phyloP scores from a whole-genome alignment of 1,139 yeast genomes.

The Geotrichum histeridarum region DNA sequence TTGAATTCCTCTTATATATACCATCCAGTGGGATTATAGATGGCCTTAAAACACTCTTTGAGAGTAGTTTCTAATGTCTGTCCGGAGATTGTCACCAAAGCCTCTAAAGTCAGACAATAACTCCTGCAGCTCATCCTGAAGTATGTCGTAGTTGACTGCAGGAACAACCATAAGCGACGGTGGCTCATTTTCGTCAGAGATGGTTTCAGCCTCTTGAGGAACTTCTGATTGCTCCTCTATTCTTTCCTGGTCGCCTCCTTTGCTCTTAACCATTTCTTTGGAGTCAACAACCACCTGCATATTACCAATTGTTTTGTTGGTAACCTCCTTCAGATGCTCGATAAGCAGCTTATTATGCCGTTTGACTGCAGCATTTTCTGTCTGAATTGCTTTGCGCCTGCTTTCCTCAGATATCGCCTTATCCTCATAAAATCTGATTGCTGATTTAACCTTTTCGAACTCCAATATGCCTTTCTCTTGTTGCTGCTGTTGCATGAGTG shows the following conservation, averaged over 20 bases:
- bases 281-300: conserved; percentile 11
- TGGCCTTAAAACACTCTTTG: background rate
- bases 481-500: conserved; percentile 28
- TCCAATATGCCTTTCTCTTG: conserved; percentile 26
- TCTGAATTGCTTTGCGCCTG: conserved; percentile 35
- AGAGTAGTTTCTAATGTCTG: conserved; percentile 4
- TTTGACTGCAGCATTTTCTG: conserved; percentile 33
- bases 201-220: background rate
- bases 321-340: conserved; percentile 35
- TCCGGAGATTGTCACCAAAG: conserved; percentile 4
- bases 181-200: background rate
- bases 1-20: no score
- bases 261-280: background rate
- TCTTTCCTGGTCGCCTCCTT: background rate
- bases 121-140: conserved; percentile 14
- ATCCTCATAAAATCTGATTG: conserved; percentile 44
- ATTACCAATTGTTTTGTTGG: conserved; percentile 28
- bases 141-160: conserved; percentile 15
- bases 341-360: conserved; percentile 35
- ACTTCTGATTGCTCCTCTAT: background rate
- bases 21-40: no score
- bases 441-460: conserved; percentile 35
- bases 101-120: conserved; percentile 12
- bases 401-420: conserved; percentile 39
- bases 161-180: conserved; percentile 1